phyloP scores from a whole-genome alignment of 805 yeast species.

The Wickerhamomyces kurtzmanii region DNA sequence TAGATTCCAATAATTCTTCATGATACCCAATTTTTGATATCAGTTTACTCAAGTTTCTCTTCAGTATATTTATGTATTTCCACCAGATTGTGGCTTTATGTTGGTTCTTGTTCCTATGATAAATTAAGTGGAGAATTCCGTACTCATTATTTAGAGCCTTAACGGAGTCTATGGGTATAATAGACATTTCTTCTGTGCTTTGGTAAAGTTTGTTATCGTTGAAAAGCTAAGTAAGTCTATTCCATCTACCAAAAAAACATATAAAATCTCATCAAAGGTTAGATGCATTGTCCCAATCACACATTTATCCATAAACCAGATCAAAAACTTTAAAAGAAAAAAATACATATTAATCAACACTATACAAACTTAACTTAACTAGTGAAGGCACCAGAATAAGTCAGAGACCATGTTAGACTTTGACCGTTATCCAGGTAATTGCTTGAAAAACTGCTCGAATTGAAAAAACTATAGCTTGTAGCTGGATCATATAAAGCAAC shows the following conservation, averaged over 20 bases:
- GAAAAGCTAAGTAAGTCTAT: too few species aligned
- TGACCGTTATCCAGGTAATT: slow-evolving; percentile 72
- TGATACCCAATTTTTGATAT: slow-evolving; percentile 14
- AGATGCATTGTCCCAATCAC: too few species aligned
- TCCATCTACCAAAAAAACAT: too few species aligned
- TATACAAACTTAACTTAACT: too few species aligned
- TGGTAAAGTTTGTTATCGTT: too few species aligned
- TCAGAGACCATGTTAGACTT: slow-evolving; percentile 78
- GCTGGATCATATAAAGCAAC: slow-evolving; percentile 65
- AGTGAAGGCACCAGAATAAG: slow-evolving; percentile 66
- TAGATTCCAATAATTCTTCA: slow-evolving; percentile 1
- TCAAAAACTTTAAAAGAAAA: too few species aligned
- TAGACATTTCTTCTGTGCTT: too few species aligned
- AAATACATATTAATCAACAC: too few species aligned
- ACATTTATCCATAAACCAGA: too few species aligned
- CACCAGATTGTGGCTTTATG: slow-evolving; percentile 73
- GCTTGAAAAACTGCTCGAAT: slow-evolving; percentile 40
- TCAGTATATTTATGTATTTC: slow-evolving; percentile 53
- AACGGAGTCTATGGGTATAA: not conserved
- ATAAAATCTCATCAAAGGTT: too few species aligned
- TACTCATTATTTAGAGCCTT: slow-evolving; percentile 34
- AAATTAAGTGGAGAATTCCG: slow-evolving; percentile 48
- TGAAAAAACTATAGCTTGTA: slow-evolving; percentile 52
- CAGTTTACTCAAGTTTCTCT: slow-evolving; percentile 39
- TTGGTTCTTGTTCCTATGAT: slow-evolving; percentile 70